Percentiles rank a stretch among this genome's conserved stretches.
Evolutionary conservation across 2,329 filamentous ascomycete genomes (phyloP).

Genomic region (Hypomyces perniciosus): DNA sequence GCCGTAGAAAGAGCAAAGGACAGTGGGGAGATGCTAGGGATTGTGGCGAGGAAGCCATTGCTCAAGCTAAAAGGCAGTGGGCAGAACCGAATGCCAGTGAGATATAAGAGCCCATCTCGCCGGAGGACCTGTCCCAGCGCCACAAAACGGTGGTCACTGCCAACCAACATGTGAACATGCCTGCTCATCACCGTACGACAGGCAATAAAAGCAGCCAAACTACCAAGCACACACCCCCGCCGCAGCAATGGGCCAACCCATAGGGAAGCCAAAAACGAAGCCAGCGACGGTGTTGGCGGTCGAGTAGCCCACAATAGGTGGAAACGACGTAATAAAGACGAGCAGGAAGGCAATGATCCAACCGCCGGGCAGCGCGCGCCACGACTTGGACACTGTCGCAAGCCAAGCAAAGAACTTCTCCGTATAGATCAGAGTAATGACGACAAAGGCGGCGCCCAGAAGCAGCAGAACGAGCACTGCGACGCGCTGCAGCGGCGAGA

Average conservation of each 20-base stretch:
- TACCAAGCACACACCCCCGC: constrained; percentile 74
- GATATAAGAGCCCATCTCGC: constrained; percentile 79
- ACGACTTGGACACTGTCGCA: constrained; percentile 65
- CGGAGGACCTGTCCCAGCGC: constrained; percentile 84
- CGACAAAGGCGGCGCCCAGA: constrained; percentile 45
- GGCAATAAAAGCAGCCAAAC: constrained; percentile 71
- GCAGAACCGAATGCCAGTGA: constrained; percentile 88
- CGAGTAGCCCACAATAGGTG: constrained; percentile 82
- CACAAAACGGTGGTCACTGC: constrained; percentile 78
- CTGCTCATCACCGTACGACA: constrained; percentile 71
- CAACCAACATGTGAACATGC: constrained; percentile 76
- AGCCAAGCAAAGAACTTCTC: constrained; percentile 73
- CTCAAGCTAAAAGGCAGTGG: constrained; percentile 88
- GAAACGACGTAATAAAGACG: constrained; percentile 74
- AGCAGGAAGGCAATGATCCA: constrained; percentile 70
- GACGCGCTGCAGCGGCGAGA: constrained; percentile 57
- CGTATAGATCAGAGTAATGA: constrained; percentile 72
- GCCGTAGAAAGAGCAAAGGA: constrained; percentile 79
- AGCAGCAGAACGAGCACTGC: constrained; percentile 46
- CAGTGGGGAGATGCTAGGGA: constrained; percentile 74
- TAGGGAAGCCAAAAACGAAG: constrained; percentile 51
- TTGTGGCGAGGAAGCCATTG: constrained; percentile 90
- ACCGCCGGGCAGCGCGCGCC: constrained; percentile 67
- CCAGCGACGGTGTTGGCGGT: constrained; percentile 55
- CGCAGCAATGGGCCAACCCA: constrained; percentile 78